phyloP scores from a whole-genome alignment of 768 basidiomycete genomes.

The Collybia sp. region DNA sequence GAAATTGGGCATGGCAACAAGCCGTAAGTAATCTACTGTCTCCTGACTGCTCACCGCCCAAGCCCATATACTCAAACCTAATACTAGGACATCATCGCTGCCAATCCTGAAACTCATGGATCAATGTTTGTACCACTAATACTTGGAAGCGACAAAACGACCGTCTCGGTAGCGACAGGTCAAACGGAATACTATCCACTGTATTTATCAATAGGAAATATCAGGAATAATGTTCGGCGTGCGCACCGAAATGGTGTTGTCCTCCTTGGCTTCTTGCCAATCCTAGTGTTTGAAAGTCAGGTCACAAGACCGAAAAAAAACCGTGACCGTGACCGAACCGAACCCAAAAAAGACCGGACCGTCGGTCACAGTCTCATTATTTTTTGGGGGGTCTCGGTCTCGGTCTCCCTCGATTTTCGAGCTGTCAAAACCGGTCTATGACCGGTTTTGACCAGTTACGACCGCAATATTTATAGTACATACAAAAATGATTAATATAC shows the following conservation, averaged over 20 bases:
- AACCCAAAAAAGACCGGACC: too few species aligned
- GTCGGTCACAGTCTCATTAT: too few species aligned
- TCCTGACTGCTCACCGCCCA: constrained; percentile 10
- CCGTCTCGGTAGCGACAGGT: constrained; percentile 29
- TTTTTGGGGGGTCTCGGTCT: too few species aligned
- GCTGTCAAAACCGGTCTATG: too few species aligned
- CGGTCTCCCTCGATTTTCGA: too few species aligned
- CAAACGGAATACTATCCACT: constrained; percentile 31
- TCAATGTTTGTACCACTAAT: constrained; percentile 26
- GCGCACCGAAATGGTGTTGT: constrained; percentile 16
- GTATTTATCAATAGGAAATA: constrained; percentile 25
- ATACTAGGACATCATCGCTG: constrained; percentile 13
- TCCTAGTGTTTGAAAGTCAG: too few species aligned
- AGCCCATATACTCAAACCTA: too few species aligned
- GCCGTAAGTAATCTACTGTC: constrained; percentile 19
- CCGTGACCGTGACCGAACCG: too few species aligned
- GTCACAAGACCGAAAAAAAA: too few species aligned
- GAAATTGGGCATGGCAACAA: constrained; percentile 35
- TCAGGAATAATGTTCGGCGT: constrained; percentile 23
- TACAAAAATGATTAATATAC: too few species aligned
- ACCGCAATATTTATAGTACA: too few species aligned
- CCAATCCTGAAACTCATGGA: constrained; percentile 16
- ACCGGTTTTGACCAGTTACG: too few species aligned
- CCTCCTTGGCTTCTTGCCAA: neutral
- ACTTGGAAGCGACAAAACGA: constrained; percentile 34